Base-by-base conservation (phyloP, 2,329 filamentous ascomycete species). In the Lachnellula willkommii region DNA sequence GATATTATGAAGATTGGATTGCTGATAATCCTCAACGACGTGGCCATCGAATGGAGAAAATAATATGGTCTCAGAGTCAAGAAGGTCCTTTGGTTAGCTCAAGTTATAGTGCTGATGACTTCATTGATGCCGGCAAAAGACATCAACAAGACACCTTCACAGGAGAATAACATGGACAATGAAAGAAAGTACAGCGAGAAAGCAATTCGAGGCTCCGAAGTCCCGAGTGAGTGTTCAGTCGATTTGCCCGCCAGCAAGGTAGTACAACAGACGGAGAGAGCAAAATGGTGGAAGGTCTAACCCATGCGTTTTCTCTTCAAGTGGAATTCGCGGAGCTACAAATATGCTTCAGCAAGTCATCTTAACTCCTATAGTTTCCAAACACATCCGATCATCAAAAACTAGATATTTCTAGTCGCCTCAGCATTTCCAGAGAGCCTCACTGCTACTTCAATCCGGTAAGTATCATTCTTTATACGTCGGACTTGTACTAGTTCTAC, bases 251-350 rank as follows among this genome's bases (percentile, higher is more conserved):
- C 12, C 5, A 14, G 20, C 42, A 45, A 17, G 2, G 7, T 5
- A 11, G 8, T 5, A 5, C n/a, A 22, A 45, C 15, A 9, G 20
- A 26, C 20, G 11, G 49, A 57, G 39, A 56, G 51, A 26, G 54
- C 24, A 50, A 61, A 58, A 40, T 63, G 61, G 61, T 63, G 65
- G 53, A 69, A 69, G 47, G 64, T 80, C 9, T 82, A 80, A 59
- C 60, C 74, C 28, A 79, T 77, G 20, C 78, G 81, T 65, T 75
- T 76, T 50, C 68, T 81, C 9, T 81, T 79, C 17, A 77, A 77
- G 54, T 81, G 77, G 77, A 81, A 80, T 63, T 75, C 77, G 5
- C 75, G 79, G 46, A 74, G 75, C 45, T 81, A 80, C 58, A 78
- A 81, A 63, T 81, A 81, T 56, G 78, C 76, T n/a, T 75, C 77